Percentiles rank a stretch among this genome's conserved stretches.
phyloP scores from a whole-genome alignment of 305 asterid species.

The Fraxinus ornus region DNA sequence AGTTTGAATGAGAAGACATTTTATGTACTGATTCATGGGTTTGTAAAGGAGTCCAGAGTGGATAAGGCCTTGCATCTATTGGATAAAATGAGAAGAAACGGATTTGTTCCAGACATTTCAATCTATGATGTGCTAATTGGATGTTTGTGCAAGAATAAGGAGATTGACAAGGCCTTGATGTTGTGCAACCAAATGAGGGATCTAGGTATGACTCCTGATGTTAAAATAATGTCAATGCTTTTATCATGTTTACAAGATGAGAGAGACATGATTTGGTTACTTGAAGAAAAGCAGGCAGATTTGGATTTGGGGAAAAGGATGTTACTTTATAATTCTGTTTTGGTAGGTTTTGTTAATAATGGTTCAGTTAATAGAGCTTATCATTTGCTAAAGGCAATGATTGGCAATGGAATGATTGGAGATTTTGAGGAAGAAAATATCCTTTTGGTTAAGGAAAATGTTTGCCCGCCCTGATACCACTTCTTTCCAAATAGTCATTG shows the following conservation, averaged over 20 bases:
- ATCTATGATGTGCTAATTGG: constrained; percentile 64
- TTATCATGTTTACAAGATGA: constrained; percentile 46
- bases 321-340: constrained; percentile 40
- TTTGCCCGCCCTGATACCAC: too few relatives aligned
- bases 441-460: constrained; percentile 23
- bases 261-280: constrained; percentile 44
- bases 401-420: constrained; percentile 26
- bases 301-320: constrained; percentile 42
- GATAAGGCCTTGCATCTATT: constrained; percentile 66
- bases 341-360: constrained; percentile 49
- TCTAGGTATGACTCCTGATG: constrained; percentile 60
- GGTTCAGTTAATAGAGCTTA: constrained; percentile 64
- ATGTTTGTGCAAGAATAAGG: constrained; percentile 57
- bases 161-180: constrained; percentile 48
- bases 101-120: constrained; percentile 57
- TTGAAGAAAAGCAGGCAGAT: constrained; percentile 41
- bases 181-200: constrained; percentile 53
- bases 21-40: constrained; percentile 73
- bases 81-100: constrained; percentile 54
- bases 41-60: constrained; percentile 53
- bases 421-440: constrained; percentile 35
- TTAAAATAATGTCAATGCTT: constrained; percentile 46
- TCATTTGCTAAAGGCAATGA: constrained; percentile 46
- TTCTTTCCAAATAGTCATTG: too few relatives aligned
- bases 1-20: constrained; percentile 69